phyloP scores from a whole-genome alignment of 2,329 filamentous ascomycete genomes.

The Elsinoe necatrix region DNA sequence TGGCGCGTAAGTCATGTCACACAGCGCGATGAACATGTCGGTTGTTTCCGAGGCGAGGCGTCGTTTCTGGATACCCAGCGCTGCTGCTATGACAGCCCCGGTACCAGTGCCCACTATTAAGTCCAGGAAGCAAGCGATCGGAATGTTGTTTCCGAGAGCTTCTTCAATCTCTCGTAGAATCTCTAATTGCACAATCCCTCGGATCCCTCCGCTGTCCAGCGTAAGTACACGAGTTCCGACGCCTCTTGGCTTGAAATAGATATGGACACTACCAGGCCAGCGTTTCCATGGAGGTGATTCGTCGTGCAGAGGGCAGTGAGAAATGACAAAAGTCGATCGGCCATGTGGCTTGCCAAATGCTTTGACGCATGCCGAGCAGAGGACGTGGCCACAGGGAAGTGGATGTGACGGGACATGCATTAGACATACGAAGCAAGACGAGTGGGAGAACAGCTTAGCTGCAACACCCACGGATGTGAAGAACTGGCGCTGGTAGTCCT shows the following conservation, averaged over 20 bases:
- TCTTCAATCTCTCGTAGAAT: conserved; percentile 36
- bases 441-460: conserved; percentile 33
- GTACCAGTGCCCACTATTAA: conserved; percentile 41
- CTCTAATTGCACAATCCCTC: conserved; percentile 40
- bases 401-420: conserved; percentile 36
- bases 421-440: conserved; percentile 42
- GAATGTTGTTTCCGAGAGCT: conserved; percentile 32
- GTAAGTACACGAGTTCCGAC: conserved; percentile 21
- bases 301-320: conserved; percentile 26
- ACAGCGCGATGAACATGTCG: conserved; percentile 32
- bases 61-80: conserved; percentile 31
- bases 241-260: conserved; percentile 24
- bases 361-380: conserved; percentile 37
- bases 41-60: conserved; percentile 35
- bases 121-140: conserved; percentile 42
- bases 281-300: conserved; percentile 33
- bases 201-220: conserved; percentile 36
- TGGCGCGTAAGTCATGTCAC: conserved; percentile 36
- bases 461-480: conserved; percentile 22
- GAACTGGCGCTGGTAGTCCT: conserved; percentile 29
- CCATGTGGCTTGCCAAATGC: conserved; percentile 29
- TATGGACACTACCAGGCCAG: conserved; percentile 32
- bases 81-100: conserved; percentile 39
- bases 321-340: not conserved
- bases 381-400: conserved; percentile 40